Evolutionary conservation across 2,329 filamentous ascomycete genomes (phyloP).

Genomic region (Fusarium sublunatum): DNA sequence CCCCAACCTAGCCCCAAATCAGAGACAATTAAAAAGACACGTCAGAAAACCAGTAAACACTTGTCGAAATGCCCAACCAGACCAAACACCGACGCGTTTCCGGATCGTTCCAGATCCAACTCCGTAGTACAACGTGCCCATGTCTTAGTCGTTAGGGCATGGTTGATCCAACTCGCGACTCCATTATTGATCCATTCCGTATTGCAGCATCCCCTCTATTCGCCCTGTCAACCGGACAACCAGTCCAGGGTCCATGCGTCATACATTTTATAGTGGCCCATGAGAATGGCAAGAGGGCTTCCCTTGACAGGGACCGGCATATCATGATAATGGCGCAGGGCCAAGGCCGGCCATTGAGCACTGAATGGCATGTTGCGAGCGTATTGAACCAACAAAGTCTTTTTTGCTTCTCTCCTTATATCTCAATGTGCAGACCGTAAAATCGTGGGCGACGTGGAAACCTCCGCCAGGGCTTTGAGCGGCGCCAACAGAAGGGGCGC

Average conservation of each 20-base stretch:
- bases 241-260: constrained; percentile 29
- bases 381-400: constrained; percentile 43
- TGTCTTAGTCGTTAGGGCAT: constrained; percentile 19
- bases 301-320: constrained; percentile 11
- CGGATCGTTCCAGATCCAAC: constrained; percentile 37
- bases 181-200: constrained; percentile 19
- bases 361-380: constrained; percentile 37
- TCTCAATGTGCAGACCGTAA: constrained; percentile 47
- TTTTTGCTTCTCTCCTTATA: constrained; percentile 45
- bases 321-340: constrained; percentile 13
- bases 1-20: constrained; percentile 24
- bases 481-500: constrained; percentile 37
- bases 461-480: constrained; percentile 31
- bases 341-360: constrained; percentile 29
- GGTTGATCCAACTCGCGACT: constrained; percentile 33
- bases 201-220: constrained; percentile 5
- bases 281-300: constrained; percentile 8
- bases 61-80: constrained; percentile 33
- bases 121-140: constrained; percentile 23
- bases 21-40: constrained; percentile 36
- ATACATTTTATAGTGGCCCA: constrained; percentile 23
- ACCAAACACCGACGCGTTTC: constrained; percentile 35
- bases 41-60: constrained; percentile 30
- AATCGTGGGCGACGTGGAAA: constrained; percentile 44
- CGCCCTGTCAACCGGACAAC: constrained; percentile 15